Evolutionary conservation across 108 stramenopile genomes (phyloP).

Genomic region (Asterionellopsis glacialis): DNA sequence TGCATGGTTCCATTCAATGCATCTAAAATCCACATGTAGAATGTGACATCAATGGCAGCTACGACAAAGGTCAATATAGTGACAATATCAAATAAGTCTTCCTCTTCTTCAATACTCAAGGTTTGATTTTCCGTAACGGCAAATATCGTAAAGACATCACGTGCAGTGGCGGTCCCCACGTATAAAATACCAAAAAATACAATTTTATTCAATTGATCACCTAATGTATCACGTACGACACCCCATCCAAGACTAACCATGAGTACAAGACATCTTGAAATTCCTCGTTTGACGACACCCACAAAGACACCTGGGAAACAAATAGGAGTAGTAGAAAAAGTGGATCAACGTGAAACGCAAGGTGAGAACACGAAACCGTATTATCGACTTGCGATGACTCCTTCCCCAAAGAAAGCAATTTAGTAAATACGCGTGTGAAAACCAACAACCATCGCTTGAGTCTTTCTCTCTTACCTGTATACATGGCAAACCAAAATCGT

Average conservation of each 20-base stretch:
- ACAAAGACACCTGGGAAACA: conserved; percentile 58
- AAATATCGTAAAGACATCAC: conserved; percentile 69
- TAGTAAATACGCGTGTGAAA: too few species aligned
- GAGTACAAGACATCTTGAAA: conserved; percentile 70
- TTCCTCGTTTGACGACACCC: conserved; percentile 70
- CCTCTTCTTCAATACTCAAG: conserved; percentile 52
- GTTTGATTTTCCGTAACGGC: conserved; percentile 65
- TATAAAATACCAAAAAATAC: conserved; percentile 58
- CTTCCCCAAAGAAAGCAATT: too few species aligned
- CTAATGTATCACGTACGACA: conserved; percentile 73
- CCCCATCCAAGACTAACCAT: conserved; percentile 87
- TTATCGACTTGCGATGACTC: too few species aligned
- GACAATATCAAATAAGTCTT: conserved; percentile 68
- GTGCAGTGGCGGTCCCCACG: conserved; percentile 41
- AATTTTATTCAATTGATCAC: conserved; percentile 59
- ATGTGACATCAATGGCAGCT: conserved; percentile 62
- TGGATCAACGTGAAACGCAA: too few species aligned
- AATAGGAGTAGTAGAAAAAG: too few species aligned
- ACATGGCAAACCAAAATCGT: conserved; percentile 63
- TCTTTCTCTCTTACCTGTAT: conserved; percentile 37
- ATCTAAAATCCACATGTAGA: conserved; percentile 84
- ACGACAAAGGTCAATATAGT: conserved; percentile 62
- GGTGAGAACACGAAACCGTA: background rate
- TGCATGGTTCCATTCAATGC: conserved; percentile 77
- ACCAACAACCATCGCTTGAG: background rate